These are phyloP conservation scores for Geranomyces variabilis DNA, from an alignment of 192 early-diverging fungal genomes.

Conservation along the genomic window DNA sequence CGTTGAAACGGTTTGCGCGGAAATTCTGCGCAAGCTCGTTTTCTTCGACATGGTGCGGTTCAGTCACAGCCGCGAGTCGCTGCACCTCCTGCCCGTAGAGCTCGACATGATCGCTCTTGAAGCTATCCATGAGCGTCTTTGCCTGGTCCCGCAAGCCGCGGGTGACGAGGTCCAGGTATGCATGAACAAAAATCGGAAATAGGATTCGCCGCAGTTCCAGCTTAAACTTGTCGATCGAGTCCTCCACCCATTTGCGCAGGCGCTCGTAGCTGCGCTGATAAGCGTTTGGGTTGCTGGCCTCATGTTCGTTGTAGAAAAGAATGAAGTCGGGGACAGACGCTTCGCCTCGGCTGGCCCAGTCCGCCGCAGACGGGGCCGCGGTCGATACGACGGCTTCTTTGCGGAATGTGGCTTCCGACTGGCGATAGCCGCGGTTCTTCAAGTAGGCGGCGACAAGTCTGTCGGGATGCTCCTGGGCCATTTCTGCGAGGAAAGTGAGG, in stretches of 20 bases:
- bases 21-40: constrained; percentile 82
- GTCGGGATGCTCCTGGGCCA: constrained; percentile 24
- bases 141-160: constrained; percentile 65
- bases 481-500: too few species aligned
- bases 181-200: constrained; percentile 91
- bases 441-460: constrained; percentile 38
- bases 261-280: constrained; percentile 80
- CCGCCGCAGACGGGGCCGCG: background rate
- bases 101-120: constrained; percentile 76
- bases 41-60: constrained; percentile 73
- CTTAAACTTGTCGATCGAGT: constrained; percentile 93
- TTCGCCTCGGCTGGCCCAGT: constrained; percentile 42
- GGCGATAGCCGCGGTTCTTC: constrained; percentile 34
- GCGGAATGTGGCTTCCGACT: constrained; percentile 27
- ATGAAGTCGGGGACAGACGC: constrained; percentile 66
- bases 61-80: constrained; percentile 68
- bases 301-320: constrained; percentile 69
- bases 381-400: constrained; percentile 27
- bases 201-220: constrained; percentile 81
- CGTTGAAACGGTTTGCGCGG: constrained; percentile 79
- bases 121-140: constrained; percentile 73
- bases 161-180: constrained; percentile 82
- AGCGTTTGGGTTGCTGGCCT: constrained; percentile 77
- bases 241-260: constrained; percentile 87
- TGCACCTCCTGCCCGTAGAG: constrained; percentile 74